Evolutionary conservation across 75 land plant species (phyloP).

Genomic region (Sequoiadendron giganteum): DNA sequence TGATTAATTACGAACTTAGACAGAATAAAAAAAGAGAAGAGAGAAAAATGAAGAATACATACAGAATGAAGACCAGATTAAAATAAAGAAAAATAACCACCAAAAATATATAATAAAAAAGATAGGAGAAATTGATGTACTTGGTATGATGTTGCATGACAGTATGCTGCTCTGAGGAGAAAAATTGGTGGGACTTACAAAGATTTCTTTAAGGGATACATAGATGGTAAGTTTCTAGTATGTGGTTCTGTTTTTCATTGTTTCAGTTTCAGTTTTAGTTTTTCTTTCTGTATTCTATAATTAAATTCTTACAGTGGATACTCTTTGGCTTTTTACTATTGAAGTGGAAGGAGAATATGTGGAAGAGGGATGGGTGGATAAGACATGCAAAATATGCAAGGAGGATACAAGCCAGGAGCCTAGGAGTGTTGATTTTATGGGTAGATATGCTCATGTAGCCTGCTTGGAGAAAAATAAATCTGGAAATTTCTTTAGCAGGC

Average conservation of each 20-base stretch:
- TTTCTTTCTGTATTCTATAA: background rate
- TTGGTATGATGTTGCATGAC: background rate
- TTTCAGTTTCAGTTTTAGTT: background rate
- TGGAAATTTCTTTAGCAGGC: conserved; percentile 71
- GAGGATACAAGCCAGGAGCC: conserved; percentile 74
- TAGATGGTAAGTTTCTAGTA: conserved; percentile 57
- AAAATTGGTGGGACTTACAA: conserved; percentile 96
- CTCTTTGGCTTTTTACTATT: background rate
- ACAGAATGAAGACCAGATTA: no score
- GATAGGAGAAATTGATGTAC: no score
- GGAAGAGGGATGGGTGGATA: conserved; percentile 98
- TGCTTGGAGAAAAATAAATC: conserved; percentile 67
- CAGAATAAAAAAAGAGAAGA: no score
- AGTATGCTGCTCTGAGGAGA: conserved; percentile 93
- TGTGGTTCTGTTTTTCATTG: background rate
- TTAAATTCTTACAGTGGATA: background rate
- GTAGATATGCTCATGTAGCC: conserved; percentile 84
- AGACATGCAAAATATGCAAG: conserved; percentile 88
- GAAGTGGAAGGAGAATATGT: conserved; percentile 86
- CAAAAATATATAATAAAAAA: no score
- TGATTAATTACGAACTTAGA: no score
- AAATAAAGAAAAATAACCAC: no score
- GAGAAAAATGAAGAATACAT: no score
- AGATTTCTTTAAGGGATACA: conserved; percentile 93
- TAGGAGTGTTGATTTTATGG: conserved; percentile 63